Conservation (phyloP, 1,284 basidiomycete genomes). For the Gymnopus androsaceus region DNA sequence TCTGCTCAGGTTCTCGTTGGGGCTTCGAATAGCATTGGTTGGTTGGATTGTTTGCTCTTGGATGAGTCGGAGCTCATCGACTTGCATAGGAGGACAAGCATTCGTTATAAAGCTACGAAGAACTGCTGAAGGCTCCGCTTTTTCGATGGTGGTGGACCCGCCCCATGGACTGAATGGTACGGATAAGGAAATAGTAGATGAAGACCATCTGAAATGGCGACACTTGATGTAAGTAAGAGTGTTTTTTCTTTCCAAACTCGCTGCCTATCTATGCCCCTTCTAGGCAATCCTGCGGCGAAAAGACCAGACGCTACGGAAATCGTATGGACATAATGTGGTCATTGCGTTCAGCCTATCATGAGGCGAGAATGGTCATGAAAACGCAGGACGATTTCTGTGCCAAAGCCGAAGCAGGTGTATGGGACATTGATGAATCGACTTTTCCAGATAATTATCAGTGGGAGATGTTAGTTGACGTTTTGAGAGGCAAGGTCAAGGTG, state of each 20-base stretch:
- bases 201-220: slow-evolving; percentile 49
- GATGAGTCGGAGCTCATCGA: not conserved
- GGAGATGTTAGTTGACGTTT: slow-evolving; percentile 81
- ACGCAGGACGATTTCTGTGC: slow-evolving; percentile 74
- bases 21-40: slow-evolving; percentile 63
- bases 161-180: slow-evolving; percentile 46
- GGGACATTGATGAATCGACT: slow-evolving; percentile 47
- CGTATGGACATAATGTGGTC: slow-evolving; percentile 70
- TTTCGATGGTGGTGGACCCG: slow-evolving; percentile 68
- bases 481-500: slow-evolving; percentile 80
- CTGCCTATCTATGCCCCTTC: slow-evolving; percentile 1
- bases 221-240: slow-evolving; percentile 56
- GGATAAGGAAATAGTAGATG: slow-evolving; percentile 23
- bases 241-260: not conserved
- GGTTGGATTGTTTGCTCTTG: not conserved
- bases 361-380: slow-evolving; percentile 70
- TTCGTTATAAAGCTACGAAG: slow-evolving; percentile 69
- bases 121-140: slow-evolving; percentile 56
- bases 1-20: slow-evolving; percentile 53
- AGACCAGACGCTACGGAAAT: slow-evolving; percentile 41
- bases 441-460: slow-evolving; percentile 79
- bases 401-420: slow-evolving; percentile 58
- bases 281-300: slow-evolving; percentile 67
- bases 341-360: slow-evolving; percentile 59
- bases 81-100: slow-evolving; percentile 61